Conservation (phyloP, 345 rosid genomes). For the Lepidium didymum region DNA sequence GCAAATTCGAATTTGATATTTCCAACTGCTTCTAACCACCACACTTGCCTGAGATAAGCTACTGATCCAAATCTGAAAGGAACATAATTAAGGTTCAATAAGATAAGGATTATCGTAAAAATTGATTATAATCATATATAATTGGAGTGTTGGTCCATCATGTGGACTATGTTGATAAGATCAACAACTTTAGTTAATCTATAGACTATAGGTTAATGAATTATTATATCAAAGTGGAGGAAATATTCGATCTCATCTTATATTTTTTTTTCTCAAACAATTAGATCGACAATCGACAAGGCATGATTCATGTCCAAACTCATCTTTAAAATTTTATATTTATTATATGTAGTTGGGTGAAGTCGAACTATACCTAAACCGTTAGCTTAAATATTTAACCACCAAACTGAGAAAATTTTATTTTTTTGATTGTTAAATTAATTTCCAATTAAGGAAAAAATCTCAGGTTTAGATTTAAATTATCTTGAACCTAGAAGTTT, state of each 20-base stretch:
- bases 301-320: no score
- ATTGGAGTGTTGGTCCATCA: not conserved
- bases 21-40: conserved; percentile 95
- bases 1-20: conserved; percentile 66
- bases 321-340: no score
- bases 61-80: conserved; percentile 48
- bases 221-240: conserved; percentile 4
- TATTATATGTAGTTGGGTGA: no score
- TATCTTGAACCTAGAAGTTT: no score
- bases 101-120: not conserved
- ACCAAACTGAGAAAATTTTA: no score
- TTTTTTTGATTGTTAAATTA: not conserved
- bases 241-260: conserved; percentile 19
- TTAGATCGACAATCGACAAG: no score
- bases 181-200: not conserved
- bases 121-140: not conserved
- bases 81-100: not conserved
- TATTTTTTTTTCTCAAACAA: not conserved
- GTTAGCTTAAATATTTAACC: no score
- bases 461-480: no score
- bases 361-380: no score
- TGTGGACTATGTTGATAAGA: not conserved
- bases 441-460: not conserved
- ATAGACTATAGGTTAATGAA: not conserved
- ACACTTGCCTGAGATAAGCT: conserved; percentile 88